These are phyloP conservation scores for Leptographium procerum DNA, from an alignment of 2,329 filamentous ascomycete species.

Conservation along the genomic window DNA sequence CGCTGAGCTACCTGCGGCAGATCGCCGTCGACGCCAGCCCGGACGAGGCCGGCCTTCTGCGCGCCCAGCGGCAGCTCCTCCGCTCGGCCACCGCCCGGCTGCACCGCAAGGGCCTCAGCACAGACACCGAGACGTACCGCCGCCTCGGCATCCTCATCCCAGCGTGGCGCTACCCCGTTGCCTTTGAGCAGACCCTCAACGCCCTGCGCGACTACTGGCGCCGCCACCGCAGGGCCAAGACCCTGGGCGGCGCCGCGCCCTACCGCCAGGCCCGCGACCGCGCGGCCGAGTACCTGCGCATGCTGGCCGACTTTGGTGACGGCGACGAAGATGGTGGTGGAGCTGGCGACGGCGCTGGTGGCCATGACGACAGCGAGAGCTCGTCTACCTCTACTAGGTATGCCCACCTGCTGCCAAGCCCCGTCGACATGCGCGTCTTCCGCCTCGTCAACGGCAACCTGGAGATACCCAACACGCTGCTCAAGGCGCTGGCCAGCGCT, in stretches of 20 bases:
- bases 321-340: not conserved
- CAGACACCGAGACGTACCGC: constrained; percentile 9
- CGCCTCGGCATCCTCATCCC: constrained; percentile 9
- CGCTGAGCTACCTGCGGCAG: constrained; percentile 1
- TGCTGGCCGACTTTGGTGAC: not conserved
- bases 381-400: not conserved
- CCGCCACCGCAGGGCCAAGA: not conserved
- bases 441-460: constrained; percentile 12
- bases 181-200: constrained; percentile 2
- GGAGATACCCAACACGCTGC: constrained; percentile 7
- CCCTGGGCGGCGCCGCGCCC: constrained; percentile 3
- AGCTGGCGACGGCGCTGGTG: not conserved
- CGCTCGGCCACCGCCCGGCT: constrained; percentile 1
- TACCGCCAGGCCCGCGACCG: constrained; percentile 1
- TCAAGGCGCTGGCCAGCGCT: constrained; percentile 8
- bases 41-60: not conserved
- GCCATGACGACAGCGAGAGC: not conserved
- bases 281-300: constrained; percentile 3
- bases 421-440: constrained; percentile 6
- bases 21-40: constrained; percentile 6
- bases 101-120: constrained; percentile 5
- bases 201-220: constrained; percentile 8
- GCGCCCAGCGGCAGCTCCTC: constrained; percentile 5
- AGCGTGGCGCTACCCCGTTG: constrained; percentile 1
- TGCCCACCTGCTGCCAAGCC: constrained; percentile 1